phyloP scores from a whole-genome alignment of 257 asterid genomes.

The Nicotiana benthamiana region DNA sequence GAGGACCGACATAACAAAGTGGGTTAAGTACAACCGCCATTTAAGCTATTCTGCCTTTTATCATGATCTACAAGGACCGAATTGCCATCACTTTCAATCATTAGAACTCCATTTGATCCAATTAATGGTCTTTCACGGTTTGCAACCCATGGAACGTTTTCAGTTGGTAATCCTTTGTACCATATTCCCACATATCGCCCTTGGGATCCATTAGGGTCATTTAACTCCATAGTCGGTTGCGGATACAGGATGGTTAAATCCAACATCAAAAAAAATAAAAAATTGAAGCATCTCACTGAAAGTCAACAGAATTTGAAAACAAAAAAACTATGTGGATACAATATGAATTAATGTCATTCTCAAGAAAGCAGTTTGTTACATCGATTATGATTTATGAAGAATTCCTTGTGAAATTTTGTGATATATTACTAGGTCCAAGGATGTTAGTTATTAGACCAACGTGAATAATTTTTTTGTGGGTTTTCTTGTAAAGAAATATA shows the following conservation, averaged over 20 bases:
- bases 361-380: background rate
- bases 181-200: conserved; percentile 5
- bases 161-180: conserved; percentile 1
- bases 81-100: conserved; percentile 10
- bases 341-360: background rate
- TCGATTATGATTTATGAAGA: background rate
- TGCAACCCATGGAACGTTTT: conserved; percentile 12
- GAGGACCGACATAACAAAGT: too few species aligned
- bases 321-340: background rate
- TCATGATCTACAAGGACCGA: background rate
- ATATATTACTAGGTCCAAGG: background rate
- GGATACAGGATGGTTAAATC: background rate
- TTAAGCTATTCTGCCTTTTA: background rate
- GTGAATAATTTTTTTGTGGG: background rate
- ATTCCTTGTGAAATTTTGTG: background rate
- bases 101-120: conserved; percentile 4
- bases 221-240: background rate
- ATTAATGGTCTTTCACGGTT: background rate
- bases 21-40: too few species aligned
- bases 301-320: background rate
- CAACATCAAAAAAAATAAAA: background rate
- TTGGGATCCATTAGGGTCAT: background rate
- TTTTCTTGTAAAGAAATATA: too few species aligned
- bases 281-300: background rate
- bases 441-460: background rate